A percentile compares a stretch with the other conserved stretches of the same genome.
Conservation (phyloP, 495 filamentous ascomycete species). For the Podospora tetraspora region DNA sequence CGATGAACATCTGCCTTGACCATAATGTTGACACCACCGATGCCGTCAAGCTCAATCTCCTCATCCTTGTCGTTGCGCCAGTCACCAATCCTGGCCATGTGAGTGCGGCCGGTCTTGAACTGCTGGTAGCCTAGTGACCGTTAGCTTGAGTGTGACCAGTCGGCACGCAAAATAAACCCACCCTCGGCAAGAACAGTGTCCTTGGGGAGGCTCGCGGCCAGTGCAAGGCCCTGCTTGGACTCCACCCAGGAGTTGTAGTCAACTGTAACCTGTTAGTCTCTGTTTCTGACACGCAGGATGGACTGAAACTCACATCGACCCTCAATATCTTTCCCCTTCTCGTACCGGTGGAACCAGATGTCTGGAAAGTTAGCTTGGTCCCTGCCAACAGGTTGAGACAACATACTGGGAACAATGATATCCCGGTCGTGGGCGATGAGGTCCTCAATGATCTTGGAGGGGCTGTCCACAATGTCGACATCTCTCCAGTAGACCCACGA, state of each 20-base stretch:
- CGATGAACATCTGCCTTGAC: conserved; percentile 97
- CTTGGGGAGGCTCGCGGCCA: conserved; percentile 66
- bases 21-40: conserved; percentile 94
- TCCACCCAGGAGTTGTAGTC: conserved; percentile 99
- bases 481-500: conserved; percentile 99
- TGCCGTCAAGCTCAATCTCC: conserved; percentile 86
- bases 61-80: conserved; percentile 87
- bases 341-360: conserved; percentile 96
- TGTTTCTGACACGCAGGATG: conserved; percentile 1
- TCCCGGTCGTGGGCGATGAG: conserved; percentile 91
- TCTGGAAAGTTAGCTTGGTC: conserved; percentile 51
- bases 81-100: conserved; percentile 84
- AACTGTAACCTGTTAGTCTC: conserved; percentile 48
- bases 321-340: conserved; percentile 78
- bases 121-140: conserved; percentile 72
- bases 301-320: conserved; percentile 69
- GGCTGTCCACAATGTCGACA: conserved; percentile 91
- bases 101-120: conserved; percentile 79
- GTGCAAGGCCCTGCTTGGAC: conserved; percentile 71
- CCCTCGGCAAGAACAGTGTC: conserved; percentile 84
- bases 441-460: conserved; percentile 82
- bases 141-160: conserved; percentile 8
- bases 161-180: conserved; percentile 22
- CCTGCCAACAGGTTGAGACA: neutral
- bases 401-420: conserved; percentile 90